Conservation (phyloP, 257 asterid species). For the Misopates orontium region DNA sequence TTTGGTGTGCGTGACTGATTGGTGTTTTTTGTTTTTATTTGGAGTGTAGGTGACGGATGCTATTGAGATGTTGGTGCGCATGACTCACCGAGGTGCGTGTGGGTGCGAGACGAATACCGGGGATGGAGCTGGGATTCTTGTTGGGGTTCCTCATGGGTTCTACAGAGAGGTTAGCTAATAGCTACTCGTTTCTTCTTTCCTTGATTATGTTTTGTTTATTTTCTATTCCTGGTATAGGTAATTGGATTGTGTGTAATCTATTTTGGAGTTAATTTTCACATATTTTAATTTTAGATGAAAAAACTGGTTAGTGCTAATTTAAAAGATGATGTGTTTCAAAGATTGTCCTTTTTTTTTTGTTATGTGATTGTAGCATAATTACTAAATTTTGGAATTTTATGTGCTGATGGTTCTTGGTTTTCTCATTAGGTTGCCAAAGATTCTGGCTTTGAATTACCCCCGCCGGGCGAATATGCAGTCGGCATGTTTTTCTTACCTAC, state of each 20-base stretch:
- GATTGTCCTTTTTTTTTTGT: background rate
- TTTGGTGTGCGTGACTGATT: background rate
- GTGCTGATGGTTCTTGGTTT: background rate
- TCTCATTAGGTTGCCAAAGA: slow-evolving; percentile 59
- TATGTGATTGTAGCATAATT: background rate
- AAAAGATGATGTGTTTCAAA: background rate
- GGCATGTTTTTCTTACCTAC: slow-evolving; percentile 99
- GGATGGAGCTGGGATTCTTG: slow-evolving; percentile 99
- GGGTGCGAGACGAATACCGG: slow-evolving; percentile 99
- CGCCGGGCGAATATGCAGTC: slow-evolving; percentile 88
- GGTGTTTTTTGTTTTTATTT: background rate
- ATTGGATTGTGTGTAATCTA: background rate
- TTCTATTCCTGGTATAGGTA: background rate
- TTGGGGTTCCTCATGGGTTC: slow-evolving; percentile 87
- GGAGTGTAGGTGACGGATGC: slow-evolving; percentile 87
- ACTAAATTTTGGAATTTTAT: background rate
- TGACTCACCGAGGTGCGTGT: slow-evolving; percentile 98
- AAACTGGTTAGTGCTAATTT: slow-evolving; percentile 17
- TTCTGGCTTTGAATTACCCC: slow-evolving; percentile 85
- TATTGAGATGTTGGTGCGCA: slow-evolving; percentile 89
- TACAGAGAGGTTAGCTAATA: slow-evolving; percentile 64
- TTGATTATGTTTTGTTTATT: background rate
- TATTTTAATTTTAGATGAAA: background rate
- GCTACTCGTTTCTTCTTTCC: no score
- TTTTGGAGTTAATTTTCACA: background rate